Base-by-base conservation (phyloP, 2,329 filamentous ascomycete genomes). In the Pestalotiopsis sp. region DNA sequence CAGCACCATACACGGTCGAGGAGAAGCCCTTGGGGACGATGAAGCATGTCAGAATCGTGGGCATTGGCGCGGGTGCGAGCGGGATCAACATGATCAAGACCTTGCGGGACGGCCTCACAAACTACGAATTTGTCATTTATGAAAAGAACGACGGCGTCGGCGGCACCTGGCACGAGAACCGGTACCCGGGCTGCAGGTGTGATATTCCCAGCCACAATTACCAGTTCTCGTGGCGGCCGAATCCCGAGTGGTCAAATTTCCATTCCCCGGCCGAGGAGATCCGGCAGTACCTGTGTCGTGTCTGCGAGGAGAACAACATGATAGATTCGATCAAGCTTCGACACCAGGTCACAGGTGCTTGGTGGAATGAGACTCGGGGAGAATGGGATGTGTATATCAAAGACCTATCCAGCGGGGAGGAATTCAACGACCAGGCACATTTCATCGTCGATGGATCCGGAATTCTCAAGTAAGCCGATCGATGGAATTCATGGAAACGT, bases 131-230 rank as follows among this genome's bases (percentile, higher is more conserved):
- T 64, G 76, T 84, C 52, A 77, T 88, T 58, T 89, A 88, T 73
- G 87, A 89, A 71, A 89, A 88, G 78, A 89, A 89, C 69, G 75
- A 78, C 9, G 82, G 84, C 23, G 80, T 88, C 12, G 87, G 86
- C 23, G 87, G 87, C 2, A 89, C 87, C 0, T 90, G 87, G 87
- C 82, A 83, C 70, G 87, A 89, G 74, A 89, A 89, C 73, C 80
- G 83, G 23, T 90, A 90, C 70, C 87, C 87, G 0, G 87, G 87
- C 12, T 88, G 86, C 72, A 80, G 80, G 66, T 89, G 86, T 73
- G 87, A 89, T 74, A 82, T 89, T 38, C 86, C 86, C 11, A 85
- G 83, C 73, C 88, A 90, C 78, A 89, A 87, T 76, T 91, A 91
- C 74, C 88, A 89, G 73, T 90, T 89, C 73, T 86, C 87, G 2